These are phyloP conservation scores for Ceratocystis cubensis DNA, from an alignment of 2,329 filamentous ascomycete genomes.

Conservation along the genomic window DNA sequence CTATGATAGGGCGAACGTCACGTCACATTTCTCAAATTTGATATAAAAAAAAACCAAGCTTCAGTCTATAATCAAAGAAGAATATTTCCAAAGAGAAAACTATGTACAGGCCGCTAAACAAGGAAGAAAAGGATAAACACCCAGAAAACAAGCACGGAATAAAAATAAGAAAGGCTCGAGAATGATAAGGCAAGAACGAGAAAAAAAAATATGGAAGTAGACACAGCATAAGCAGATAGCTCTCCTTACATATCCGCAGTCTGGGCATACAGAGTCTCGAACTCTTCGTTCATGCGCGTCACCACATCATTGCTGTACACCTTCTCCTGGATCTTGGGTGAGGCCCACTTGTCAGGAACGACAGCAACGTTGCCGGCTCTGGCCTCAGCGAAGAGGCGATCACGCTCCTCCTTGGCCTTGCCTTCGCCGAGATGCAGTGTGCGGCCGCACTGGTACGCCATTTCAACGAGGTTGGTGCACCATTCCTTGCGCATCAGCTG, in stretches of 20 bases:
- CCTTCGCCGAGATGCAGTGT: conserved; percentile 47
- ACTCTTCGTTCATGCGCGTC: conserved; percentile 39
- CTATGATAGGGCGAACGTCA: background rate
- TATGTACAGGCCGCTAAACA: conserved; percentile 5
- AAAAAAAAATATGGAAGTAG: background rate
- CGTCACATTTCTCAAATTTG: background rate
- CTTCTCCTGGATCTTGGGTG: conserved; percentile 54
- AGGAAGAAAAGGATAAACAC: background rate
- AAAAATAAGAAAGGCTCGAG: background rate
- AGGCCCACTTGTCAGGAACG: conserved; percentile 57
- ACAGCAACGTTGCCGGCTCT: conserved; percentile 36
- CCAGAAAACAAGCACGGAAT: background rate
- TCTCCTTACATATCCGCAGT: conserved; percentile 8
- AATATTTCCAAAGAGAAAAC: background rate
- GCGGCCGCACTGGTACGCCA: conserved; percentile 41
- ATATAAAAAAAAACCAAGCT: background rate
- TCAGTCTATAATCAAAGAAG: conserved; percentile 7
- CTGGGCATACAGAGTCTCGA: conserved; percentile 34
- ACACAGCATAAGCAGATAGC: background rate
- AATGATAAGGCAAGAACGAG: background rate
- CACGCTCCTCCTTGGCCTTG: conserved; percentile 45
- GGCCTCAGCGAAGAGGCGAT: conserved; percentile 42
- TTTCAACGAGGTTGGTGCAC: conserved; percentile 40
- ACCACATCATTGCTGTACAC: conserved; percentile 54
- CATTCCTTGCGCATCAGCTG: conserved; percentile 45